Conservation (phyloP, 1,284 basidiomycete genomes). For the Coniophora puteana region DNA sequence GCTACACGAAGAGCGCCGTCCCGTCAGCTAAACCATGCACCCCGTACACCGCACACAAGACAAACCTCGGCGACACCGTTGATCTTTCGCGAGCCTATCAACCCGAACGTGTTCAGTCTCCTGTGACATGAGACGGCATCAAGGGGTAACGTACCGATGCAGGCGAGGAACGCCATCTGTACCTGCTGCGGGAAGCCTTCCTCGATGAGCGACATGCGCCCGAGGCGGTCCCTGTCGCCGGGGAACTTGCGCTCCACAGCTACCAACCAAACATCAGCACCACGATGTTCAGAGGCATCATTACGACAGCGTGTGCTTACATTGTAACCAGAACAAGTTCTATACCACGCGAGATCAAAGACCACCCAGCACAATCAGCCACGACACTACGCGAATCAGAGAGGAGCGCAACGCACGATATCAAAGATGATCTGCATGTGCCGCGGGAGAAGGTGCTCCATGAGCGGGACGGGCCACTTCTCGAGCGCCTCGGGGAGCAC, state of each 20-base stretch:
- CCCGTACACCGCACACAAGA: not conserved
- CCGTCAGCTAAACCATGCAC: not conserved
- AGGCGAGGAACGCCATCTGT: constrained; percentile 85
- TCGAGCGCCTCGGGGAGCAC: constrained; percentile 77
- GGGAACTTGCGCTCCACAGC: constrained; percentile 89
- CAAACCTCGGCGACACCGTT: constrained; percentile 94
- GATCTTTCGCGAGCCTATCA: constrained; percentile 72
- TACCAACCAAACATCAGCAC: constrained; percentile 30
- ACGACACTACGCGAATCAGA: not conserved
- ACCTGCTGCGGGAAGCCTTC: constrained; percentile 83
- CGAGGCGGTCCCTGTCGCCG: constrained; percentile 73
- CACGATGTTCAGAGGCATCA: no score
- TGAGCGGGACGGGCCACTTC: constrained; percentile 86
- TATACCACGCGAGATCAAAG: constrained; percentile 46
- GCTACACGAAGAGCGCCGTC: constrained; percentile 27
- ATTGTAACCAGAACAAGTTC: constrained; percentile 53
- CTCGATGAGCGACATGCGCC: constrained; percentile 88
- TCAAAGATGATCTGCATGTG: constrained; percentile 91
- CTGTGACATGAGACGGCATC: not conserved
- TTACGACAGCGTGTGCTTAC: constrained; percentile 28
- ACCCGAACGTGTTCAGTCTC: not conserved
- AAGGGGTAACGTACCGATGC: constrained; percentile 50
- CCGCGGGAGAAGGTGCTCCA: constrained; percentile 80
- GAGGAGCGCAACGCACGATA: constrained; percentile 59
- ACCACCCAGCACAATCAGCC: constrained; percentile 6